Conservation (phyloP, 2,329 filamentous ascomycete species). For the Pseudopithomyces chartarum region DNA sequence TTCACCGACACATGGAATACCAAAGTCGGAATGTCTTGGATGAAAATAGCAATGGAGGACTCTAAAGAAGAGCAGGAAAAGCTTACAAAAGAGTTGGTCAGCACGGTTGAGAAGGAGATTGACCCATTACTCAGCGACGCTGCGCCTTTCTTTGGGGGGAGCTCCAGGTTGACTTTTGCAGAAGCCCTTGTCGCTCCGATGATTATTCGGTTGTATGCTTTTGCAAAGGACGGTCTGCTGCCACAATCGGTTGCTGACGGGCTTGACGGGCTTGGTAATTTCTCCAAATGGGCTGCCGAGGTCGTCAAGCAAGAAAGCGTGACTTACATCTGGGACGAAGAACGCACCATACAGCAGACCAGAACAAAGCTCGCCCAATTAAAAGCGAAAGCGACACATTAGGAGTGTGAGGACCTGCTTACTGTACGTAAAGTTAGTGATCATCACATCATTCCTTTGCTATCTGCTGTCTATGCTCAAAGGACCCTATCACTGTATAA, state of each 20-base stretch:
- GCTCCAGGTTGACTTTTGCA: slow-evolving; percentile 66
- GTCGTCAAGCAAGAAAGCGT: slow-evolving; percentile 69
- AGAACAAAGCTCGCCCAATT: slow-evolving; percentile 29
- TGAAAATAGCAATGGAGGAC: slow-evolving; percentile 53
- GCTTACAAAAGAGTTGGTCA: slow-evolving; percentile 58
- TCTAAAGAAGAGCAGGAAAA: slow-evolving; percentile 57
- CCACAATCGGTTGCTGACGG: slow-evolving; percentile 55
- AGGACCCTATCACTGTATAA: background rate
- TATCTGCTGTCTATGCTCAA: no score
- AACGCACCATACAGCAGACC: slow-evolving; percentile 22
- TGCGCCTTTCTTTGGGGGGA: slow-evolving; percentile 53
- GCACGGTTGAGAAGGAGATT: slow-evolving; percentile 68
- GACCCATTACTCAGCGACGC: slow-evolving; percentile 68
- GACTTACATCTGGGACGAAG: slow-evolving; percentile 48
- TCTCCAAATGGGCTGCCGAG: slow-evolving; percentile 68
- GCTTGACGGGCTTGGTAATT: slow-evolving; percentile 65
- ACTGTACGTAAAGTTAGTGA: background rate
- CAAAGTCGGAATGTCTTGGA: slow-evolving; percentile 61
- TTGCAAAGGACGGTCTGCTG: slow-evolving; percentile 60
- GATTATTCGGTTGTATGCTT: slow-evolving; percentile 63
- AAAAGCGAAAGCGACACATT: slow-evolving; percentile 27
- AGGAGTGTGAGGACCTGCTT: background rate
- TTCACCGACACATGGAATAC: slow-evolving; percentile 73
- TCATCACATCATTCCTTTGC: background rate
- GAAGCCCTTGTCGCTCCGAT: slow-evolving; percentile 74